phyloP scores from a whole-genome alignment of 257 asterid species.

The Cordia subcordata region DNA sequence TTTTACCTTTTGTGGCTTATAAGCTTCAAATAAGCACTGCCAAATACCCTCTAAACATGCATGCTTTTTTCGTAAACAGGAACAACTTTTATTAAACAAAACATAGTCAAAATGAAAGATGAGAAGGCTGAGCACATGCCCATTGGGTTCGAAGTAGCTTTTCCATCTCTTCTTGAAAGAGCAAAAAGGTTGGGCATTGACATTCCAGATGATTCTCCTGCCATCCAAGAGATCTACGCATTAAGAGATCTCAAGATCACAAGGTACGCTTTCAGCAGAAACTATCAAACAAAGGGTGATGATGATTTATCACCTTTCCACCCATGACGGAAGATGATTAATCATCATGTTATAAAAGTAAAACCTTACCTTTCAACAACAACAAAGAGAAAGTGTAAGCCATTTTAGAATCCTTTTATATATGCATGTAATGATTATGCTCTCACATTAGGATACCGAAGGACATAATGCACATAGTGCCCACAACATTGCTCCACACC shows the following conservation, averaged over 20 bases:
- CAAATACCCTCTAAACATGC: neutral
- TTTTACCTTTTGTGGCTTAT: no score
- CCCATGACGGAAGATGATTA: neutral
- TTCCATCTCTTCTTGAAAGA: constrained; percentile 75
- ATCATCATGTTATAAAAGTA: neutral
- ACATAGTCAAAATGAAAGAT: constrained; percentile 48
- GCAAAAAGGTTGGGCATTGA: constrained; percentile 53
- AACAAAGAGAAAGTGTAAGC: constrained; percentile 10
- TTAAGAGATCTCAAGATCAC: constrained; percentile 57
- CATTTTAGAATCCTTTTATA: neutral
- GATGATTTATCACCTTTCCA: neutral
- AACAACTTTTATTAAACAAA: constrained; percentile 40
- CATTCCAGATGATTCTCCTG: constrained; percentile 47
- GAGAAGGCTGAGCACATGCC: constrained; percentile 88
- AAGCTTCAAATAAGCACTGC: no score
- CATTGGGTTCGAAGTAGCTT: constrained; percentile 79
- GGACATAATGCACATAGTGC: constrained; percentile 59
- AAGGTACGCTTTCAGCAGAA: constrained; percentile 33
- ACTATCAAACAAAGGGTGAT: neutral
- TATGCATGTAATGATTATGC: constrained; percentile 17
- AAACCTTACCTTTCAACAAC: constrained; percentile 14
- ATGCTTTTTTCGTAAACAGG: constrained; percentile 29
- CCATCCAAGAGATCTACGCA: constrained; percentile 51
- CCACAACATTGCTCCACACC: constrained; percentile 87
- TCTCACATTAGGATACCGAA: constrained; percentile 56